These are phyloP conservation scores for Dinochytrium kinnereticum DNA, from an alignment of 371 early-diverging fungal genomes.

Conservation along the genomic window DNA sequence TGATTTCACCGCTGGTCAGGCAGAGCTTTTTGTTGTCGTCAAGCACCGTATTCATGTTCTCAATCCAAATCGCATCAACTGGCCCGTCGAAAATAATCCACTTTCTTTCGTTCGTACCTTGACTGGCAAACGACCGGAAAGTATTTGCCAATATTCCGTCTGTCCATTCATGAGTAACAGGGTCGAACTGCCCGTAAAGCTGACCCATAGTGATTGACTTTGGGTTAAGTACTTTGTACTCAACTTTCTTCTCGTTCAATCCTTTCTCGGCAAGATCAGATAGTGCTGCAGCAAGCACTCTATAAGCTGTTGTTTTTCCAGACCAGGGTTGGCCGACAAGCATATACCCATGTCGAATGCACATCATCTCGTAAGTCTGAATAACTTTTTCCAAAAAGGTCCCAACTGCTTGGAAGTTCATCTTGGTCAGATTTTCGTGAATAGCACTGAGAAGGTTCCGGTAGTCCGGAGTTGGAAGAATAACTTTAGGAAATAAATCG, in stretches of 20 bases:
- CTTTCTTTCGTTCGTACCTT: constrained; percentile 52
- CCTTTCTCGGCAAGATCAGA: constrained; percentile 49
- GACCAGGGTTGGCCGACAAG: constrained; percentile 62
- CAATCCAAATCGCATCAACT: constrained; percentile 65
- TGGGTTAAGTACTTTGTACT: constrained; percentile 58
- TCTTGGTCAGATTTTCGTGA: constrained; percentile 48
- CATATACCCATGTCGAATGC: constrained; percentile 66
- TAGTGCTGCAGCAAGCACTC: constrained; percentile 53
- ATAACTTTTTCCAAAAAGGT: constrained; percentile 59
- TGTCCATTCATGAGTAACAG: constrained; percentile 66
- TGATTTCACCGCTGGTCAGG: constrained; percentile 65
- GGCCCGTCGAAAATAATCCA: constrained; percentile 71
- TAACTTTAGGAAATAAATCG: constrained; percentile 61
- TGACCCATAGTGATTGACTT: constrained; percentile 67
- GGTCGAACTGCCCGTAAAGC: constrained; percentile 64
- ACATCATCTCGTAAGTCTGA: constrained; percentile 66
- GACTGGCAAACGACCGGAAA: constrained; percentile 56
- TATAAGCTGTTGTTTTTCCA: constrained; percentile 59
- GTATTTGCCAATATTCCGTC: constrained; percentile 63
- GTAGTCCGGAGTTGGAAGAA: constrained; percentile 61
- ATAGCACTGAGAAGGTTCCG: constrained; percentile 50
- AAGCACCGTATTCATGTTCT: constrained; percentile 69
- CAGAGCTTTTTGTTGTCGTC: constrained; percentile 70
- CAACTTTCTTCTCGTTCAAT: constrained; percentile 53
- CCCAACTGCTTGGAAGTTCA: constrained; percentile 58